phyloP scores from a whole-genome alignment of 495 filamentous ascomycete genomes.

The Hypomontagnella monticulosa region DNA sequence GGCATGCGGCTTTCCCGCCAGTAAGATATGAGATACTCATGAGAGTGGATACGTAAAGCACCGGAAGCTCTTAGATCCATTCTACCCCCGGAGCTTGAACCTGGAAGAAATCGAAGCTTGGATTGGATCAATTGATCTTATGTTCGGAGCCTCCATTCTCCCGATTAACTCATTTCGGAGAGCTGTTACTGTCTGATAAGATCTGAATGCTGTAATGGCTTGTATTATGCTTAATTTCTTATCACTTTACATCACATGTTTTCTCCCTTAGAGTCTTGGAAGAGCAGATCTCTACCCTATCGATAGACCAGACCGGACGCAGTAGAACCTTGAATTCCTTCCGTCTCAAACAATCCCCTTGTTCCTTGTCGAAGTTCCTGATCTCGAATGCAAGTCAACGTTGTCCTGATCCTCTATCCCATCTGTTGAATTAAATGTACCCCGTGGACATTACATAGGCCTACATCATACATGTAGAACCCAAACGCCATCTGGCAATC shows the following conservation, averaged over 20 bases:
- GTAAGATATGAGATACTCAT: conserved; percentile 7
- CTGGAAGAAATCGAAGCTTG: conserved; percentile 17
- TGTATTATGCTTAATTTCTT: conserved; percentile 2
- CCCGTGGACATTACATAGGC: no score
- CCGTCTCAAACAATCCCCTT: neutral
- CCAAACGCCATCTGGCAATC: neutral
- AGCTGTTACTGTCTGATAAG: conserved; percentile 10
- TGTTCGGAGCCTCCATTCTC: conserved; percentile 11
- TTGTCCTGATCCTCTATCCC: neutral
- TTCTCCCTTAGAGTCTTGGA: neutral
- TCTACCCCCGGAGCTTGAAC: neutral
- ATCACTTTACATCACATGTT: conserved; percentile 16
- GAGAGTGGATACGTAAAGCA: no score
- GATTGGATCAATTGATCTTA: no score
- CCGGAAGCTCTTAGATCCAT: no score
- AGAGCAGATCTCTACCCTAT: neutral
- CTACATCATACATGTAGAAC: neutral
- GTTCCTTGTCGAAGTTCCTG: conserved; percentile 7
- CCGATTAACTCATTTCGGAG: conserved; percentile 11
- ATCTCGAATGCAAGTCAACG: conserved; percentile 10
- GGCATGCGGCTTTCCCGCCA: conserved; percentile 4
- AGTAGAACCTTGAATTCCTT: conserved; percentile 2
- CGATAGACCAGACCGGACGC: neutral
- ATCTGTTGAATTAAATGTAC: neutral
- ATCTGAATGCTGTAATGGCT: conserved; percentile 1